Conservation (phyloP, 2,329 filamentous ascomycete genomes). For the Akanthomyces muscarius region DNA sequence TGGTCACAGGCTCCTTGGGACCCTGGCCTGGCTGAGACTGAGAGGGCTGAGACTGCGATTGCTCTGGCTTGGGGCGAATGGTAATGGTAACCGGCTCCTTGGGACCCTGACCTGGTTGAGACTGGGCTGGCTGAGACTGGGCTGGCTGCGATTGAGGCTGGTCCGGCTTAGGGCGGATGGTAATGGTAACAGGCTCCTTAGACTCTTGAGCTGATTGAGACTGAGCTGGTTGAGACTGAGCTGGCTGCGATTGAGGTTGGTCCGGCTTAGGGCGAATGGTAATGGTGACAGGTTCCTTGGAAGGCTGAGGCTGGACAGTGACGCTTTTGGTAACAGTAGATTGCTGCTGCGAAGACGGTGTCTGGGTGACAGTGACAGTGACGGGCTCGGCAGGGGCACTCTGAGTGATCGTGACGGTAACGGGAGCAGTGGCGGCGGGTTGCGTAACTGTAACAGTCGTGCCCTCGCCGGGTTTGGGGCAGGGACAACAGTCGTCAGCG, state of each 20-base stretch:
- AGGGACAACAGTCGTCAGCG: constrained; percentile 30
- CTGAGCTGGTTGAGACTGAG: too few relatives aligned
- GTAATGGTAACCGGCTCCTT: too few relatives aligned
- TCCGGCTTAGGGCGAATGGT: constrained; percentile 5
- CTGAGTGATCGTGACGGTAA: constrained; percentile 11
- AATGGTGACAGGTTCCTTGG: background rate
- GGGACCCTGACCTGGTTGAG: too few relatives aligned
- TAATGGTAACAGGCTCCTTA: too few relatives aligned
- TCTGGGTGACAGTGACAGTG: constrained; percentile 23
- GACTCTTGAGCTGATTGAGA: too few relatives aligned
- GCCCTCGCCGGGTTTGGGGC: constrained; percentile 21
- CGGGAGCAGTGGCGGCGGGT: constrained; percentile 1
- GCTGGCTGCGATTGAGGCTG: too few relatives aligned
- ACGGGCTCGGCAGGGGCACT: constrained; percentile 16
- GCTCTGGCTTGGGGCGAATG: too few relatives aligned
- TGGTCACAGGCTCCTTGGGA: background rate
- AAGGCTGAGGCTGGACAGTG: constrained; percentile 18
- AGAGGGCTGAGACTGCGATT: too few relatives aligned
- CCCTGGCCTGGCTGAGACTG: too few relatives aligned
- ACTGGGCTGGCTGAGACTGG: too few relatives aligned
- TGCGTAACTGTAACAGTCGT: constrained; percentile 25
- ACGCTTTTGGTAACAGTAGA: constrained; percentile 22
- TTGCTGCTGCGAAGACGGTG: constrained; percentile 1
- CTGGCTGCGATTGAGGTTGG: background rate
- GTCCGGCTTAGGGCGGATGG: too few relatives aligned